phyloP scores from a whole-genome alignment of 78 protist species.

The Thecamonas trahens region DNA sequence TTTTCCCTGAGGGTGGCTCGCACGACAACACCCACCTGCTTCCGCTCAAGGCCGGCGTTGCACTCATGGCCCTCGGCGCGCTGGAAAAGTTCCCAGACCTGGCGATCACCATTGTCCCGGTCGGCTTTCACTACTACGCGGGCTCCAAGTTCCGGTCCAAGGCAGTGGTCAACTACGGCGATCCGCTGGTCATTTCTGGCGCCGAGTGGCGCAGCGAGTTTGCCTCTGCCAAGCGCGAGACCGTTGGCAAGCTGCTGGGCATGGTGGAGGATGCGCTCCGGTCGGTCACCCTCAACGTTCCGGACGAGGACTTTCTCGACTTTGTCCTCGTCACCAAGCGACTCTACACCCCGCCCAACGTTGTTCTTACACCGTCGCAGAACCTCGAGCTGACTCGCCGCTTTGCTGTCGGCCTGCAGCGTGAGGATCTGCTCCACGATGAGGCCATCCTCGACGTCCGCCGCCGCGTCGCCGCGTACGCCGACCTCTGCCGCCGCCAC shows the following conservation, averaged over 20 bases:
- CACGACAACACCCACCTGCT: constrained; percentile 32
- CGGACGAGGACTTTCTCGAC: constrained; percentile 24
- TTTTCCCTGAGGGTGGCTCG: constrained; percentile 51
- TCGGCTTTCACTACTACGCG: constrained; percentile 30
- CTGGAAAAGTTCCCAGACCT: background rate
- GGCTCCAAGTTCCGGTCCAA: constrained; percentile 31
- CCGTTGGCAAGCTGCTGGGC: background rate
- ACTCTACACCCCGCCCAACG: constrained; percentile 4
- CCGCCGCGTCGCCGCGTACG: background rate
- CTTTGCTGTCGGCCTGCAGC: background rate
- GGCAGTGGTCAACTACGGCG: constrained; percentile 25
- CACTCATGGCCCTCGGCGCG: constrained; percentile 32
- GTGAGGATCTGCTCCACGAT: background rate
- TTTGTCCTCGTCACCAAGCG: constrained; percentile 6
- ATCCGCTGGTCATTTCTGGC: constrained; percentile 7
- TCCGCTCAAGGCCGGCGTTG: constrained; percentile 41
- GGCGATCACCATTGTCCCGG: constrained; percentile 12
- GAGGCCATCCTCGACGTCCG: background rate
- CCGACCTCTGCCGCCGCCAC: background rate
- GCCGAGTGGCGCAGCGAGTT: background rate
- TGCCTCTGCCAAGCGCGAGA: background rate
- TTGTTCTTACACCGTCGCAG: background rate
- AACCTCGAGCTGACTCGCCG: constrained; percentile 1
- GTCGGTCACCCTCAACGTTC: constrained; percentile 19
- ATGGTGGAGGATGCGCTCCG: background rate